Conservation (phyloP, 768 basidiomycete species). For the Rubroboletus satanas region DNA sequence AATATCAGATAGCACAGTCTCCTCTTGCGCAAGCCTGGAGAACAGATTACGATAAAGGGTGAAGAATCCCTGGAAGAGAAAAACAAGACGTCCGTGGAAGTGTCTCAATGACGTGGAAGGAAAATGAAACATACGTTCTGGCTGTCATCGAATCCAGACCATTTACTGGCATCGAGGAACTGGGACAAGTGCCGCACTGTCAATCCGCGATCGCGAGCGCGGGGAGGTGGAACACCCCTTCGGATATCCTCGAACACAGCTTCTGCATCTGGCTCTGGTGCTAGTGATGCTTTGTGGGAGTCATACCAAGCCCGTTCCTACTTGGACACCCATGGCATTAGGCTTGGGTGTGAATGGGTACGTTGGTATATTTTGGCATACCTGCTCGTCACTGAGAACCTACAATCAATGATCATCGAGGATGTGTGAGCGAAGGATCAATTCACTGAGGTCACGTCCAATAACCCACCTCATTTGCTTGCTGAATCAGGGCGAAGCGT, state of each 20-base stretch:
- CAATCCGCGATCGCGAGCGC: constrained; percentile 65
- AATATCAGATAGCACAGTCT: constrained; percentile 41
- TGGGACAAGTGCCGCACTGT: constrained; percentile 75
- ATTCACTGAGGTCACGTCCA: not conserved
- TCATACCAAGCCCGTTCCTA: constrained; percentile 99
- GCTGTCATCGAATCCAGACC: constrained; percentile 61
- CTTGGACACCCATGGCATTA: constrained; percentile 31
- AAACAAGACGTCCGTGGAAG: not conserved
- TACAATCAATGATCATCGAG: constrained; percentile 46
- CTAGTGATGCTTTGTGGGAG: constrained; percentile 76
- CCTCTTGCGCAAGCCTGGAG: constrained; percentile 76
- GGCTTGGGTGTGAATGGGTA: constrained; percentile 1
- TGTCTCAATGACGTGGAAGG: not conserved
- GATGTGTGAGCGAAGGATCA: not conserved
- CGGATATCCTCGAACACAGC: constrained; percentile 83
- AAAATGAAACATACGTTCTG: constrained; percentile 45
- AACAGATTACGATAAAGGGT: constrained; percentile 88
- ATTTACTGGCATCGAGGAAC: constrained; percentile 76
- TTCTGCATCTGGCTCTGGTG: constrained; percentile 79
- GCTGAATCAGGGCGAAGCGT: constrained; percentile 83
- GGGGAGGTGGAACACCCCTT: constrained; percentile 56
- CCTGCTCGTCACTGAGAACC: constrained; percentile 95
- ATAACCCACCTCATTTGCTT: constrained; percentile 83
- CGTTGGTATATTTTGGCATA: constrained; percentile 34
- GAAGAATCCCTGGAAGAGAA: constrained; percentile 70